A percentile compares a stretch with the other conserved stretches of the same genome.
Conservation (phyloP, 2,329 filamentous ascomycete genomes). For the Pseudocercospora pini-densiflorae region DNA sequence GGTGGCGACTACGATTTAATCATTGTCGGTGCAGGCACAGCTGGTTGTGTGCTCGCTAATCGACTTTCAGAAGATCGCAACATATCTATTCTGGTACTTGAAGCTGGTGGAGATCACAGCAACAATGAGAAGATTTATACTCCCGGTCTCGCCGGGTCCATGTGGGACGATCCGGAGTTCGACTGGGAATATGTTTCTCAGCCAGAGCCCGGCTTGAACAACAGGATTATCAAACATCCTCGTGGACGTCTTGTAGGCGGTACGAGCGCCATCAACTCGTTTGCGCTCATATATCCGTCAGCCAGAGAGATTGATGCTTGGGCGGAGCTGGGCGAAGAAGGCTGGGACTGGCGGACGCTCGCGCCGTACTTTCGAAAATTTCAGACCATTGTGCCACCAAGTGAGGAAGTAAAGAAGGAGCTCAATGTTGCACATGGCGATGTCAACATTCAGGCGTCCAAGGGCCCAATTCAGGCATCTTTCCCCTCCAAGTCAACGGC, state of each 20-base stretch:
- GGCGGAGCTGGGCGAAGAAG: slow-evolving; percentile 32
- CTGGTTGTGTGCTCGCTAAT: slow-evolving; percentile 34
- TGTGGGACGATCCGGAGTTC: slow-evolving; percentile 25
- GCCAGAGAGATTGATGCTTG: slow-evolving; percentile 39
- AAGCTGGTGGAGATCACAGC: slow-evolving; percentile 32
- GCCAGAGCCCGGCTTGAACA: slow-evolving; percentile 19
- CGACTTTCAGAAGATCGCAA: slow-evolving; percentile 26
- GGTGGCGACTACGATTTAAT: slow-evolving; percentile 28
- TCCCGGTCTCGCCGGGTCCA: slow-evolving; percentile 25
- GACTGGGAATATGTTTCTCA: slow-evolving; percentile 33
- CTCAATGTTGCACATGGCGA: background rate
- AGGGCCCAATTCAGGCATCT: background rate
- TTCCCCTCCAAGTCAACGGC: background rate
- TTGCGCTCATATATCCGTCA: slow-evolving; percentile 35
- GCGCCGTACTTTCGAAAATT: slow-evolving; percentile 15
- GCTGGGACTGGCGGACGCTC: slow-evolving; percentile 42
- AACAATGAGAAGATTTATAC: slow-evolving; percentile 29
- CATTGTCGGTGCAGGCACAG: slow-evolving; percentile 35
- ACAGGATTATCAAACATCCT: slow-evolving; percentile 30
- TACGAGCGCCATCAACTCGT: slow-evolving; percentile 44
- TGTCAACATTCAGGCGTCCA: background rate
- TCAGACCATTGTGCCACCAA: slow-evolving; percentile 7
- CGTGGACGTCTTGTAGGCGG: slow-evolving; percentile 48
- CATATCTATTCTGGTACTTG: slow-evolving; percentile 31
- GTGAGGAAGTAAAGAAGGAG: slow-evolving; percentile 4